Percentiles rank a stretch among this genome's conserved stretches.
Conservation (phyloP, 352 stramenopile genomes). For the Globisporangium takayamanum region DNA sequence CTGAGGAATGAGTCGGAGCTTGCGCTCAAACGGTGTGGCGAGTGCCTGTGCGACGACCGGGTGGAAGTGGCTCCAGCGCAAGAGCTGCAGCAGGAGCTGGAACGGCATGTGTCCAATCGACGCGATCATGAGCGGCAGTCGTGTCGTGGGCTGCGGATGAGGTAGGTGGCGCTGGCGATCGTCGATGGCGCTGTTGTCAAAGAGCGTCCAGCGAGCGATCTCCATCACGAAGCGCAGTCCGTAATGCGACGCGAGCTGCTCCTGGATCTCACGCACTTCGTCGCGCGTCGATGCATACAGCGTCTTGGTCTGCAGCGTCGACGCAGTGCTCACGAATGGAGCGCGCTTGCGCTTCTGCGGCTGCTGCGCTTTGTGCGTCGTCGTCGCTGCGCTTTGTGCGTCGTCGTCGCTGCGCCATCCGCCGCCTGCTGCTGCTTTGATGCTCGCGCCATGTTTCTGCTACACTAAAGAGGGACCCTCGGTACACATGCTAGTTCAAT, state of each 20-base stretch:
- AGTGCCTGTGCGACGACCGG: slow-evolving; percentile 30
- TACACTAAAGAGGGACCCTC: no score
- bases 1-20: slow-evolving; percentile 46
- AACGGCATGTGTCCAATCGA: slow-evolving; percentile 49
- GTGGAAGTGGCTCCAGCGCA: slow-evolving; percentile 74
- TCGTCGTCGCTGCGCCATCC: neutral
- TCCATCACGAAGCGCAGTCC: slow-evolving; percentile 55
- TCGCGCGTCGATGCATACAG: slow-evolving; percentile 39
- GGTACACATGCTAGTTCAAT: no score
- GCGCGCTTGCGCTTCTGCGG: slow-evolving; percentile 26
- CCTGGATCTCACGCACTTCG: slow-evolving; percentile 40
- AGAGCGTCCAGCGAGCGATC: slow-evolving; percentile 24
- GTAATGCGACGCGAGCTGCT: slow-evolving; percentile 34
- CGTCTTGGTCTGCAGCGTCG: slow-evolving; percentile 30
- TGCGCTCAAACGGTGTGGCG: slow-evolving; percentile 35
- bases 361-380: slow-evolving; percentile 5
- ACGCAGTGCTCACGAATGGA: slow-evolving; percentile 22
- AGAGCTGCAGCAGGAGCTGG: slow-evolving; percentile 52
- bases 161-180: neutral
- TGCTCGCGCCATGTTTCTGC: neutral
- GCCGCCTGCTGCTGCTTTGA: neutral
- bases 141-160: neutral
- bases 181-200: neutral
- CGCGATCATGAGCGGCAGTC: slow-evolving; percentile 23
- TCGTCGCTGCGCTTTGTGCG: slow-evolving; percentile 8